A percentile compares a stretch with the other conserved stretches of the same genome.
Evolutionary conservation across 2,329 filamentous ascomycete species (phyloP).

Genomic region (Trichophyton mentagrophytes): DNA sequence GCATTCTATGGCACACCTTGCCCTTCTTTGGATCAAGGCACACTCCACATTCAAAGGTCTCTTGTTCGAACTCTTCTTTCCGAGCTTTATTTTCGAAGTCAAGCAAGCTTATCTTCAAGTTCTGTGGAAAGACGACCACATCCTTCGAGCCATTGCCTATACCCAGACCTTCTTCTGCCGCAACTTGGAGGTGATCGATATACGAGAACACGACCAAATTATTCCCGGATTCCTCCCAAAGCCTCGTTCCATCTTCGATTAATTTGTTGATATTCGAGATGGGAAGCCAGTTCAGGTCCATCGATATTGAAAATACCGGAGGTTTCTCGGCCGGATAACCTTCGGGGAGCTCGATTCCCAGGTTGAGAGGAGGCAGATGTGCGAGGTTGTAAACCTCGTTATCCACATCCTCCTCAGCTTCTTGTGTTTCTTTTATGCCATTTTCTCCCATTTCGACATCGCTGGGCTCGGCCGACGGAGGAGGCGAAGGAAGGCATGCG

Average conservation of each 20-base stretch:
- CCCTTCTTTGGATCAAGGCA: conserved; percentile 92
- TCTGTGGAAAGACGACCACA: conserved; percentile 36
- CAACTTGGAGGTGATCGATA: conserved; percentile 48
- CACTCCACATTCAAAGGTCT: conserved; percentile 77
- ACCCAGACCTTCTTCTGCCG: conserved; percentile 44
- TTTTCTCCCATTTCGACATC: background rate
- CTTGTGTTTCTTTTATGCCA: background rate
- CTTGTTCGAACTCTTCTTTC: conserved; percentile 62
- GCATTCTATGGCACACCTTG: conserved; percentile 62
- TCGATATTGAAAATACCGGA: conserved; percentile 39
- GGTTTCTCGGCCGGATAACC: conserved; percentile 44
- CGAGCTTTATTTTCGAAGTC: conserved; percentile 67
- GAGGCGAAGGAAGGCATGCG: background rate
- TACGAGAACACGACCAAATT: conserved; percentile 47
- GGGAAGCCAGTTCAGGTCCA: conserved; percentile 43
- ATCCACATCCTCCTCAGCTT: background rate
- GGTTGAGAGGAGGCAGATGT: conserved; percentile 44
- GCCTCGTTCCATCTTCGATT: conserved; percentile 32
- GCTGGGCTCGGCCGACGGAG: conserved; percentile 1
- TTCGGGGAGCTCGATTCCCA: conserved; percentile 41
- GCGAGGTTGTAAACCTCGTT: conserved; percentile 36
- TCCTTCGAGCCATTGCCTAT: conserved; percentile 29
- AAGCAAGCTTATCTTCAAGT: conserved; percentile 55
- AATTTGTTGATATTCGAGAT: conserved; percentile 33
- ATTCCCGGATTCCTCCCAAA: conserved; percentile 50